phyloP scores from a whole-genome alignment of 805 yeast genomes.

The Ogataea nakhonphanomensis region DNA sequence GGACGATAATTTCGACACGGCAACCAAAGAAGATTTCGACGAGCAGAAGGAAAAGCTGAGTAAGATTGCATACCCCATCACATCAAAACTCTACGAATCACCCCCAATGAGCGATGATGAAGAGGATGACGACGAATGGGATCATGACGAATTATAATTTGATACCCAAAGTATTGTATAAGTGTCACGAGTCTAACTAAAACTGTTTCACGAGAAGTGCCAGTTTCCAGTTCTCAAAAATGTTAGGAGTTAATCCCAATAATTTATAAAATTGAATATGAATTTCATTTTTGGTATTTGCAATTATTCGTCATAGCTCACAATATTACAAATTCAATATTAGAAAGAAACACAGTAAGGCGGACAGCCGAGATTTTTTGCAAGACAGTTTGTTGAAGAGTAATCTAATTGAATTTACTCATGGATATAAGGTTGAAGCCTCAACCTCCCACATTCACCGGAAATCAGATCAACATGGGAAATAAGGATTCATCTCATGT shows the following conservation, averaged over 20 bases:
- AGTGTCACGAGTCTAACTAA: not conserved
- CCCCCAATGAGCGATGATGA: slow-evolving; percentile 50
- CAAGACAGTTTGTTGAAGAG: not conserved
- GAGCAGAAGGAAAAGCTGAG: slow-evolving; percentile 85
- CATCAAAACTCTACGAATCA: slow-evolving; percentile 72
- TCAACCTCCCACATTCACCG: slow-evolving; percentile 24
- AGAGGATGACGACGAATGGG: slow-evolving; percentile 55
- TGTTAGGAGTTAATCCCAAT: too few relatives aligned
- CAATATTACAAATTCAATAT: too few relatives aligned
- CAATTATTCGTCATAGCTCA: too few relatives aligned
- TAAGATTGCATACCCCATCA: slow-evolving; percentile 85
- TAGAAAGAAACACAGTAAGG: too few relatives aligned
- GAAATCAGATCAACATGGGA: too few relatives aligned
- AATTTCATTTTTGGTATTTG: too few relatives aligned
- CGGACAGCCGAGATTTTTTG: not conserved
- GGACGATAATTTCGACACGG: slow-evolving; percentile 77
- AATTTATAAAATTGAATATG: too few relatives aligned
- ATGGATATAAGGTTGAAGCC: slow-evolving; percentile 22
- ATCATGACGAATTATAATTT: slow-evolving; percentile 63
- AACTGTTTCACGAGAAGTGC: not conserved
- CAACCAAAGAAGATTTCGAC: slow-evolving; percentile 88
- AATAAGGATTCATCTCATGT: too few relatives aligned
- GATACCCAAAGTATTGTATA: not conserved
- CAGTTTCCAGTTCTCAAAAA: too few relatives aligned
- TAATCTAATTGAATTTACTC: not conserved